Conservation (phyloP, 1,284 basidiomycete species). For the Taiwanofungus camphoratus region DNA sequence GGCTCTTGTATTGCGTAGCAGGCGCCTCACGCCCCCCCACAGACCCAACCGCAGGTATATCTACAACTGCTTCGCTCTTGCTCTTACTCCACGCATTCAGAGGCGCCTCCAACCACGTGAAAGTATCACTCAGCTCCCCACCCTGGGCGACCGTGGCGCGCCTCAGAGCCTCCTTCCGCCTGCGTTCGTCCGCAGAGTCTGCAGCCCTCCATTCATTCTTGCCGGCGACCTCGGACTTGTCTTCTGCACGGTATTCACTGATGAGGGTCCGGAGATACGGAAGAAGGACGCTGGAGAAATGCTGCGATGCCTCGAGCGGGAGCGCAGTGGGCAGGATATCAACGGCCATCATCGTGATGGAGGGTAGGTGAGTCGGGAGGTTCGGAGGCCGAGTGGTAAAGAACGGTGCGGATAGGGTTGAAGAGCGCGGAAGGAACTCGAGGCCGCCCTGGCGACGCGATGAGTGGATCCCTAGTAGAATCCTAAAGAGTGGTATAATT, state of each 20-base stretch:
- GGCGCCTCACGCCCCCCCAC: slow-evolving; percentile 1
- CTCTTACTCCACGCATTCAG: slow-evolving; percentile 40
- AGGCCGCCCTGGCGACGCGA: slow-evolving; percentile 61
- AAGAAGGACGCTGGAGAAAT: slow-evolving; percentile 64
- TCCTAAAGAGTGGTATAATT: slow-evolving; percentile 12
- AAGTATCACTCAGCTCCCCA: slow-evolving; percentile 49
- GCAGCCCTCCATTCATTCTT: too few relatives aligned
- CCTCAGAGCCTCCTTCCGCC: slow-evolving; percentile 42
- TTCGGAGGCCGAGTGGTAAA: slow-evolving; percentile 46
- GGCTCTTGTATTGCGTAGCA: neutral
- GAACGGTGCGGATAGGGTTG: slow-evolving; percentile 74
- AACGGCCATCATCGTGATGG: slow-evolving; percentile 76
- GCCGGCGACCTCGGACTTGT: slow-evolving; percentile 13
- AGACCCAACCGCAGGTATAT: neutral
- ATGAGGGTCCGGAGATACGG: slow-evolving; percentile 69
- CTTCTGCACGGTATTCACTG: slow-evolving; percentile 28
- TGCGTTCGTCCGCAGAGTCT: too few relatives aligned
- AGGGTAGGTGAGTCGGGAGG: slow-evolving; percentile 42
- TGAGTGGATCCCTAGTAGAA: neutral
- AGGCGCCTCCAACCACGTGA: slow-evolving; percentile 54
- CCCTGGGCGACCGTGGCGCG: slow-evolving; percentile 66
- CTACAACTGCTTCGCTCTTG: slow-evolving; percentile 4
- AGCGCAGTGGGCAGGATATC: slow-evolving; percentile 86
- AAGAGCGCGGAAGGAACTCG: slow-evolving; percentile 71
- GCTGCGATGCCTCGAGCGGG: slow-evolving; percentile 72